Conservation (phyloP, 208 protist species). For the Acanthamoeba divionensis region DNA sequence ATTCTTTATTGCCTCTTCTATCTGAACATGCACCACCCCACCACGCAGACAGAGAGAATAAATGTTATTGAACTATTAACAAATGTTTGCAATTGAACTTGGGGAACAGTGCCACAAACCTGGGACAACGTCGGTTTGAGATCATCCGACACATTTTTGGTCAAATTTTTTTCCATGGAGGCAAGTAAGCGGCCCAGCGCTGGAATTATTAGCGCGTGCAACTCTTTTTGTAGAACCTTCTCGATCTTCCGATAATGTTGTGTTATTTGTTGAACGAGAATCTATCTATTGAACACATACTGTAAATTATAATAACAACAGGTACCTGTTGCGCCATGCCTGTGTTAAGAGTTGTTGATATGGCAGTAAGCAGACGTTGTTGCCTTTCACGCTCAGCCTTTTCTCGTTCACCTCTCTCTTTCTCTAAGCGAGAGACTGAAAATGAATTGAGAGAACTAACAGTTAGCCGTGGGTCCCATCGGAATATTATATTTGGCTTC, state of each 20-base stretch:
- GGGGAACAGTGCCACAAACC: too few relatives aligned
- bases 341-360: not conserved
- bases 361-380: not conserved
- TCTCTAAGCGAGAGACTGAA: conserved; percentile 1
- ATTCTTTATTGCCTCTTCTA: too few relatives aligned
- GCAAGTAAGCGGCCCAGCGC: not conserved
- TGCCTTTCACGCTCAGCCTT: conserved; percentile 4
- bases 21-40: too few relatives aligned
- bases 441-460: too few relatives aligned
- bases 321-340: conserved; percentile 1
- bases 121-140: not conserved
- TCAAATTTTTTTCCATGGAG: not conserved
- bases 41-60: too few relatives aligned
- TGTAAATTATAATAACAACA: not conserved
- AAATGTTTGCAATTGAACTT: too few relatives aligned
- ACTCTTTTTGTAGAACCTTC: not conserved
- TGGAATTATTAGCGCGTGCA: not conserved
- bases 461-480: too few relatives aligned
- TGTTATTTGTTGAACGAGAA: too few relatives aligned
- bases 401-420: not conserved
- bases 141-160: conserved; percentile 1
- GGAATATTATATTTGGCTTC: too few relatives aligned
- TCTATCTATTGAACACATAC: not conserved
- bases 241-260: too few relatives aligned
- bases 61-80: too few relatives aligned